Percentiles rank a stretch among this genome's conserved stretches.
Evolutionary conservation across 768 basidiomycete genomes (phyloP).

Genomic region (Psilocybe subaeruginosa): DNA sequence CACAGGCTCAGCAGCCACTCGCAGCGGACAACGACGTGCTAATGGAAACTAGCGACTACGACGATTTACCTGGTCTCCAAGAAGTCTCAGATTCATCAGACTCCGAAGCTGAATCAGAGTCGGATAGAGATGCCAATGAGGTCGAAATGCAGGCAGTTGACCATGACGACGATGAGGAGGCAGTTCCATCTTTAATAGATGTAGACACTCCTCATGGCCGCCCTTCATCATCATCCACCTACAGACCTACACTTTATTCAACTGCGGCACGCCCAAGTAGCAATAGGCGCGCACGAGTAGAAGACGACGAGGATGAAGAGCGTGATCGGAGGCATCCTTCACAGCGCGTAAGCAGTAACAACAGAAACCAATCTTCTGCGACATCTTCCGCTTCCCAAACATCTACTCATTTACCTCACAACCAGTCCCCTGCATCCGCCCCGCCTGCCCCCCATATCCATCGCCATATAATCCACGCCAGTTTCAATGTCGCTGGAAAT

Average conservation of each 20-base stretch:
- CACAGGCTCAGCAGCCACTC: constrained; percentile 10
- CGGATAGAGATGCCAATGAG: constrained; percentile 28
- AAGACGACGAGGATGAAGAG: constrained; percentile 64
- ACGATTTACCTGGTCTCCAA: constrained; percentile 45
- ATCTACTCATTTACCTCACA: constrained; percentile 8
- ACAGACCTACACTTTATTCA: constrained; percentile 23
- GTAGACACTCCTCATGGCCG: constrained; percentile 1
- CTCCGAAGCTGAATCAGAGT: constrained; percentile 27
- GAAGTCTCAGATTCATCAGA: constrained; percentile 41
- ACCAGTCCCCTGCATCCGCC: constrained; percentile 12
- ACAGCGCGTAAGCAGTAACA: constrained; percentile 45
- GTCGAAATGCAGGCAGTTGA: constrained; percentile 35
- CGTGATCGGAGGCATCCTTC: constrained; percentile 68
- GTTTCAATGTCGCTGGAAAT: constrained; percentile 1
- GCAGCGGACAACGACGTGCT: constrained; percentile 12
- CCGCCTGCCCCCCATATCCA: background rate
- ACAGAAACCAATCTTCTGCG: constrained; percentile 16
- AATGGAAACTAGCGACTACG: constrained; percentile 35
- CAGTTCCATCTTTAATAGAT: background rate
- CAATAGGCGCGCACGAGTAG: constrained; percentile 56
- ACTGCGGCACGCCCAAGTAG: constrained; percentile 19
- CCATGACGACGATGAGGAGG: constrained; percentile 16
- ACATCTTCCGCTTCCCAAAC: constrained; percentile 16
- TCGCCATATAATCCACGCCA: constrained; percentile 3
- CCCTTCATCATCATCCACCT: constrained; percentile 6